These are phyloP conservation scores for Sequoia sempervirens DNA, from an alignment of 75 land plant genomes.

Conservation along the genomic window DNA sequence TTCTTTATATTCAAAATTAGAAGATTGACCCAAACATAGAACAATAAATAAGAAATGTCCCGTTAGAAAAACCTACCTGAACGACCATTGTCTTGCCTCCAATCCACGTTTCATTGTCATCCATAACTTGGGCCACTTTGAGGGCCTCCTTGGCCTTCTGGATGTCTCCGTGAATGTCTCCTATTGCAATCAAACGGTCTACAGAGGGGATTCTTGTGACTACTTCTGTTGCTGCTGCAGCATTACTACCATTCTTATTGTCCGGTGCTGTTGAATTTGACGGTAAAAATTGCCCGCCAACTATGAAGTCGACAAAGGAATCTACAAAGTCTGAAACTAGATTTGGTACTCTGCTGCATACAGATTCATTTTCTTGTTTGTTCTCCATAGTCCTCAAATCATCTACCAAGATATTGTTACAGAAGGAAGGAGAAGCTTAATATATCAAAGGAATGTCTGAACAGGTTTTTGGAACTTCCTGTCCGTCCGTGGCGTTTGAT, in stretches of 20 bases:
- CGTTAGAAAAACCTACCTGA: slow-evolving; percentile 50
- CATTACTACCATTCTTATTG: not conserved
- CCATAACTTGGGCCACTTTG: slow-evolving; percentile 57
- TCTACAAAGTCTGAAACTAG: slow-evolving; percentile 81
- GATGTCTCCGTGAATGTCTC: slow-evolving; percentile 94
- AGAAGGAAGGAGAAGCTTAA: not conserved
- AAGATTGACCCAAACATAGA: no score
- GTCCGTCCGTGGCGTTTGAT: no score
- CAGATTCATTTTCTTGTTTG: not conserved
- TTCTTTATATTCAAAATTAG: no score
- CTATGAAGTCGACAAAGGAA: slow-evolving; percentile 90
- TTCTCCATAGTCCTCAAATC: not conserved
- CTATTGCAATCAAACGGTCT: slow-evolving; percentile 76
- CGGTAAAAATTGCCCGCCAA: slow-evolving; percentile 66
- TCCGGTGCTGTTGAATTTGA: slow-evolving; percentile 7
- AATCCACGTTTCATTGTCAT: slow-evolving; percentile 55
- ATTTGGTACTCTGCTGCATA: slow-evolving; percentile 36
- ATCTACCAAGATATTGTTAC: not conserved
- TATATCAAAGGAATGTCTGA: not conserved
- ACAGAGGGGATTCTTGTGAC: slow-evolving; percentile 55
- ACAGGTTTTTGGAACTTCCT: no score
- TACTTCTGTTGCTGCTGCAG: not conserved
- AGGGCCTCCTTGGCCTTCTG: slow-evolving; percentile 59
- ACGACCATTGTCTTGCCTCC: slow-evolving; percentile 82
- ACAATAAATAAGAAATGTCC: not conserved